Conservation (phyloP, 108 stramenopile genomes). For the Nitzschia inconspicua region DNA sequence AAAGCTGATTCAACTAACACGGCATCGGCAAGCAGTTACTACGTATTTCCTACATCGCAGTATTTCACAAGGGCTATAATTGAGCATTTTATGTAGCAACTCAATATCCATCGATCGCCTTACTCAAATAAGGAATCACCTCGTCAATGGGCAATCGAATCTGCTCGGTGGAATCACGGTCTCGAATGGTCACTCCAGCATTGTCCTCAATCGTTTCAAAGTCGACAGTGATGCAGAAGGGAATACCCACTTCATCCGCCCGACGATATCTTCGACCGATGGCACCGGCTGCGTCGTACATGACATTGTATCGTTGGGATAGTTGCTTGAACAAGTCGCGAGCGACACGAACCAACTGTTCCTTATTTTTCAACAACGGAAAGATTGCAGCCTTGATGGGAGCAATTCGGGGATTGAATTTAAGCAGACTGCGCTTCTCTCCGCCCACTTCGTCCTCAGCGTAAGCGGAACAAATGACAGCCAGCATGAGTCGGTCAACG, state of each 20-base stretch:
- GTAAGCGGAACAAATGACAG: constrained; percentile 91
- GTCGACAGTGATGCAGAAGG: constrained; percentile 96
- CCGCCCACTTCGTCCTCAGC: constrained; percentile 89
- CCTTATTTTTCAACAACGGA: constrained; percentile 96
- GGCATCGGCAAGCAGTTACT: too few relatives aligned
- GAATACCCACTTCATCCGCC: constrained; percentile 93
- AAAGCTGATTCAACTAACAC: too few relatives aligned
- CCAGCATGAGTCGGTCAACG: constrained; percentile 90
- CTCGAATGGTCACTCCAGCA: constrained; percentile 90
- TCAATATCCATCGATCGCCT: constrained; percentile 80
- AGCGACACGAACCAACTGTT: constrained; percentile 74
- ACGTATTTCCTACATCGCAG: too few relatives aligned
- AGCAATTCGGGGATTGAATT: constrained; percentile 89
- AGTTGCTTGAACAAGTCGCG: constrained; percentile 72
- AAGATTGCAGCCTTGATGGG: constrained; percentile 94
- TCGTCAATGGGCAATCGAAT: constrained; percentile 87
- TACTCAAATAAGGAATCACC: constrained; percentile 76
- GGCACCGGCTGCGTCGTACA: constrained; percentile 87
- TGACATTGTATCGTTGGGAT: constrained; percentile 72
- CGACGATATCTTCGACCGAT: constrained; percentile 93
- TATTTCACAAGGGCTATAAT: too few relatives aligned
- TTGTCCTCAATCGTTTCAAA: constrained; percentile 94
- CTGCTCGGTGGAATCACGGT: constrained; percentile 95
- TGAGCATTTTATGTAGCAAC: too few relatives aligned
- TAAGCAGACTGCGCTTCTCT: constrained; percentile 88